phyloP scores from a whole-genome alignment of 1,139 yeast genomes.

The Candida albicans region DNA sequence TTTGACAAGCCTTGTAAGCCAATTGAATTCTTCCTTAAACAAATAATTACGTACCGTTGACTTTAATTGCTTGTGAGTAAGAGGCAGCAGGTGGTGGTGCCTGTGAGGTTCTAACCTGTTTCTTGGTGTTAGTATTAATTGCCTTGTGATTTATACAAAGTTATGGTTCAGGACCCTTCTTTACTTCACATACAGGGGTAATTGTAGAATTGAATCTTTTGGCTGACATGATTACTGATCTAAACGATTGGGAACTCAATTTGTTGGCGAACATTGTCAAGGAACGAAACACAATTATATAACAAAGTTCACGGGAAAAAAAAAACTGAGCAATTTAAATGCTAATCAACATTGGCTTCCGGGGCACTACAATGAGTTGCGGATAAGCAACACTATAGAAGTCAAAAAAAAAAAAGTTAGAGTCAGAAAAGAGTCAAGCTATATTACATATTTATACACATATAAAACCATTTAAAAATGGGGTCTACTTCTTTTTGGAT shows the following conservation, averaged over 20 bases:
- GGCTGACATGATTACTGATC: conserved; percentile 24
- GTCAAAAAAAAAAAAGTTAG: not conserved
- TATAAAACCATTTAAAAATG: not conserved
- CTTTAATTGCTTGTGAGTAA: conserved; percentile 91
- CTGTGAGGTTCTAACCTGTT: conserved; percentile 59
- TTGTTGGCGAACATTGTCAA: conserved; percentile 20
- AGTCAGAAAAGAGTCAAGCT: not conserved
- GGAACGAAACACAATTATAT: not conserved
- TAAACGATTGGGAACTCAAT: conserved; percentile 23
- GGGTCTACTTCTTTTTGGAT: conserved; percentile 22
- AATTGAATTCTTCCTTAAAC: not conserved
- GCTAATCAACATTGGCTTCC: no score
- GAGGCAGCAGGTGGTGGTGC: conserved; percentile 98
- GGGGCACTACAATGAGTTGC: not conserved
- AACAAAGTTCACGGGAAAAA: not conserved
- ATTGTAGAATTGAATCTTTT: conserved; percentile 33
- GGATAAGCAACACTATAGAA: not conserved
- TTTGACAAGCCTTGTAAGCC: not conserved
- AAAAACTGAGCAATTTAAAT: not conserved
- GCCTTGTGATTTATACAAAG: not conserved
- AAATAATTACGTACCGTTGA: conserved; percentile 53
- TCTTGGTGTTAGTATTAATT: conserved; percentile 25
- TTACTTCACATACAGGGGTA: conserved; percentile 43
- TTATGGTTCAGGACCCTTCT: no score
- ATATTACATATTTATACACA: not conserved